phyloP scores from a whole-genome alignment of 176 grass and related monocot genomes.

The Cenchrus americanus region DNA sequence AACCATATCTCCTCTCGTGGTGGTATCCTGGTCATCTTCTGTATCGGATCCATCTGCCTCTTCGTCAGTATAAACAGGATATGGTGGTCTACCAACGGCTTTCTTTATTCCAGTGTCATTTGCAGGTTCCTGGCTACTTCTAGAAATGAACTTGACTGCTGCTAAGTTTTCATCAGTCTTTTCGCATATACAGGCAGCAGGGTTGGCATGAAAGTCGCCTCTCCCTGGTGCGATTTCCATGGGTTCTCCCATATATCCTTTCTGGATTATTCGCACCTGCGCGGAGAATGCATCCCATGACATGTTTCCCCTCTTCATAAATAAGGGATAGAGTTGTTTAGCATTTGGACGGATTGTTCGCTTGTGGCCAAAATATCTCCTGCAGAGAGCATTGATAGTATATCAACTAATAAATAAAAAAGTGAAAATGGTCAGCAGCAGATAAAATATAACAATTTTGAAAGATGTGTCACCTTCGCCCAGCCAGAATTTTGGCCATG shows the following conservation, averaged over 20 bases:
- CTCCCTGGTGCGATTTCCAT: conserved; percentile 70
- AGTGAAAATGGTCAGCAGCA: not conserved
- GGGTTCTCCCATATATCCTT: conserved; percentile 81
- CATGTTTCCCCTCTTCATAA: conserved; percentile 65
- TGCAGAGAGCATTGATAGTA: conserved; percentile 30
- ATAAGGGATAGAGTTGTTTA: conserved; percentile 81
- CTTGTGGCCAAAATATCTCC: conserved; percentile 90
- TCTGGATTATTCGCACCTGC: conserved; percentile 62
- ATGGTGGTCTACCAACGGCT: conserved; percentile 25
- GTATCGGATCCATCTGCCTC: conserved; percentile 55
- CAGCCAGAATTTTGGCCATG: conserved; percentile 86
- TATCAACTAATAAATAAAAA: not conserved
- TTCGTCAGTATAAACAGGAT: conserved; percentile 51
- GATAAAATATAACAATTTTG: not conserved
- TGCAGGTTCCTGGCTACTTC: conserved; percentile 8
- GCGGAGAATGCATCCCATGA: conserved; percentile 74
- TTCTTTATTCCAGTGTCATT: conserved; percentile 16
- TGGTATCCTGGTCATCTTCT: conserved; percentile 44
- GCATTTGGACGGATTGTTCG: conserved; percentile 82
- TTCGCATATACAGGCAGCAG: conserved; percentile 73
- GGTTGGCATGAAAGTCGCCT: conserved; percentile 88
- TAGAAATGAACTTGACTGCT: conserved; percentile 10
- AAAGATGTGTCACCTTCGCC: conserved; percentile 59
- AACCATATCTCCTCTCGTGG: conserved; percentile 12
- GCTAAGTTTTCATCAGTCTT: conserved; percentile 6